Evolutionary conservation across 225 moss, liverwort and hornwort species (phyloP), one percentile per base, ranked within the genome.

Genomic region (Antitrichia curtipendula): DNA sequence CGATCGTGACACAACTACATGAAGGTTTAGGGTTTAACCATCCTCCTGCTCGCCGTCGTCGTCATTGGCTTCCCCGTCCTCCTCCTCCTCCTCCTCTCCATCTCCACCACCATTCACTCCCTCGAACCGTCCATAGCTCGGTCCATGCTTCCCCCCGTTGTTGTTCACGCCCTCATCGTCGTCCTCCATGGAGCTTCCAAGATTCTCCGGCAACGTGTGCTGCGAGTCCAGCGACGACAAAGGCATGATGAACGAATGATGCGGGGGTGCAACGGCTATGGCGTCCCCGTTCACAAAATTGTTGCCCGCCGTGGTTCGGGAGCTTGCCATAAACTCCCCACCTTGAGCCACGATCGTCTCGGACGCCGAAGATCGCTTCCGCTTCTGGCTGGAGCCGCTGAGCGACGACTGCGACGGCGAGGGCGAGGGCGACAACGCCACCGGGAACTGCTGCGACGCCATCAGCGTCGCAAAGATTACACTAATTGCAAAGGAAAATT

Each of bases 301-400:
- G 32, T 58, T 77, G 28, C 47, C 69, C 21, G 84, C 53, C 47
- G 76, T 82, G 13, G 68, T 53, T 38, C 82, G 82, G 49, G 86
- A 91, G 86, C 85, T 91, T 53, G 92, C 78, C 88, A 93, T 81
- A 85, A 89, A 87, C 77, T 92, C 94, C n/a, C 58, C 86, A 50
- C 88, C 85, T 68, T 76, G 75, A 29, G 34, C 38, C 49, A 75
- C 85, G 20, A 84, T 71, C 43, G 66, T 17, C 18, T 87, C 89
- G 24, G 87, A 75, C 75, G 86, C 90, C 78, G 92, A 90, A 76
- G 92, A 93, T 77, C 92, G 90, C 82, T 95, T 93, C 57, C 95
- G 93, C 71, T 95, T 93, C 89, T 95, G 93, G 75, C 95, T 93
- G 63, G 93, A 93, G 65, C 93, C 95, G 84, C 93, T 93, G 15